phyloP scores from a whole-genome alignment of 1,284 basidiomycete genomes.

The Thecaphora frezii region DNA sequence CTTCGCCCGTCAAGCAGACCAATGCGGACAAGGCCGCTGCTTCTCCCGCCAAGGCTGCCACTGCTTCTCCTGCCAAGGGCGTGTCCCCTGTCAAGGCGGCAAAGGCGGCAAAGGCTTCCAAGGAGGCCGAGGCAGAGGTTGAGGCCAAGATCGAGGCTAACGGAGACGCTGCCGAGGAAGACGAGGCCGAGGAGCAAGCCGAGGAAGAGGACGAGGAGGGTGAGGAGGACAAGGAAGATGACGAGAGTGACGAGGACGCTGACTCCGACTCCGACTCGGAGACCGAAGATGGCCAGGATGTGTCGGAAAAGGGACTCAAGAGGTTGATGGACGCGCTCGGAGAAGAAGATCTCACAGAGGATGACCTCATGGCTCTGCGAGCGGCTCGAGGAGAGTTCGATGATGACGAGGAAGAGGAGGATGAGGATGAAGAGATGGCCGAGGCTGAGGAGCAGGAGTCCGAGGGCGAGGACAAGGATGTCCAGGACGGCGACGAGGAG shows the following conservation, averaged over 20 bases:
- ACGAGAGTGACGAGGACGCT: slow-evolving; percentile 15
- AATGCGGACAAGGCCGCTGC: too few species aligned
- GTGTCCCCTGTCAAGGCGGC: not conserved
- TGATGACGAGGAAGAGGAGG: slow-evolving; percentile 32
- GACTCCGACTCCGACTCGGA: slow-evolving; percentile 40
- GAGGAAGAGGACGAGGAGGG: slow-evolving; percentile 23
- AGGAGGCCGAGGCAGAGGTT: slow-evolving; percentile 21
- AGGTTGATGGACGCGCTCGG: slow-evolving; percentile 52
- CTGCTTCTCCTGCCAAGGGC: slow-evolving; percentile 21
- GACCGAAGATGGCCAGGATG: slow-evolving; percentile 51
- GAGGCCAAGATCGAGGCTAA: slow-evolving; percentile 19
- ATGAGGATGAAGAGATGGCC: slow-evolving; percentile 21
- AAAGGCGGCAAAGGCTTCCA: slow-evolving; percentile 27
- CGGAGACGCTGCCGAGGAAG: slow-evolving; percentile 19
- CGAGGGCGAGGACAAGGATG: slow-evolving; percentile 13
- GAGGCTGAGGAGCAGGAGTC: slow-evolving; percentile 14
- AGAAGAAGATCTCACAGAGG: slow-evolving; percentile 49
- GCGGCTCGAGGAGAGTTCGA: slow-evolving; percentile 28
- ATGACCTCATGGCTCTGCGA: slow-evolving; percentile 45
- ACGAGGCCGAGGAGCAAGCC: slow-evolving; percentile 23
- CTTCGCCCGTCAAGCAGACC: too few species aligned
- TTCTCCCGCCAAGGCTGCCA: slow-evolving; percentile 19
- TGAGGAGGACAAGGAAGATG: slow-evolving; percentile 19
- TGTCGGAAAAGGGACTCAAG: slow-evolving; percentile 50
- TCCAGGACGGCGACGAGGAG: slow-evolving; percentile 18